Evolutionary conservation across 129 eudicot genomes (phyloP), one percentile per base, ranked within the genome.

Genomic region (Pulicaria dysenterica): DNA sequence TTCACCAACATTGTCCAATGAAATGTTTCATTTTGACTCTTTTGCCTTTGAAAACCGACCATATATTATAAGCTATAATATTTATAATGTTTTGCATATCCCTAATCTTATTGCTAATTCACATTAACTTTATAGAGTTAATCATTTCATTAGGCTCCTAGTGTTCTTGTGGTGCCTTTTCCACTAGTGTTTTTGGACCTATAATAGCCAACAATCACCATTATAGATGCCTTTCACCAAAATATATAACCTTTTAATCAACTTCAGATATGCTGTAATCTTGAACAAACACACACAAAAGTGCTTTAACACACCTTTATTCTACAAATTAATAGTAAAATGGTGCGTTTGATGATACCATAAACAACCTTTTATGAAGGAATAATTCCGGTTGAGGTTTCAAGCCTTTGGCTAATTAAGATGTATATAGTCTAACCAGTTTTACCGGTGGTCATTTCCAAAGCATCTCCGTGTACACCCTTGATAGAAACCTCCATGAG

Each of bases 81-180:
- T 1, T 8, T 37, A 5, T 2, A 60, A 57, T 57, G 13, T 42
- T 64, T 65, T 13, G 11, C 54, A 19, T 5, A 45, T 45, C 17
- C 41, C 70, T 45, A 17, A 45, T 11, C 17, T 17, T 15, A 3
- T 15, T 63, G 24, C 40, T 63, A 63, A 16, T 63, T 63, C 69
- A 63, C 69, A 24, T 24, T 24, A 24, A 24, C 56, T 43, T 65
- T 65, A 65, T 65, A 65, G 55, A 4, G 56, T 3, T 16, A 44
- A 65, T 65, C 56, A 57, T 43, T 65, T 65, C 6, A 31, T 17
- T 65, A 65, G 58, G 14, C 60, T 49, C 59, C 59, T 67, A 48
- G 59, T 65, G 59, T 65, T 38, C 63, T 17, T 65, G 10, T 41
- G 16, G 44, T 67, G 46, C 59, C 73, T 48, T 37, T 34, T 19